Percentiles rank a stretch among this genome's conserved stretches.
Conservation (phyloP, 352 stramenopile genomes). For the Phytophthora syringae region DNA sequence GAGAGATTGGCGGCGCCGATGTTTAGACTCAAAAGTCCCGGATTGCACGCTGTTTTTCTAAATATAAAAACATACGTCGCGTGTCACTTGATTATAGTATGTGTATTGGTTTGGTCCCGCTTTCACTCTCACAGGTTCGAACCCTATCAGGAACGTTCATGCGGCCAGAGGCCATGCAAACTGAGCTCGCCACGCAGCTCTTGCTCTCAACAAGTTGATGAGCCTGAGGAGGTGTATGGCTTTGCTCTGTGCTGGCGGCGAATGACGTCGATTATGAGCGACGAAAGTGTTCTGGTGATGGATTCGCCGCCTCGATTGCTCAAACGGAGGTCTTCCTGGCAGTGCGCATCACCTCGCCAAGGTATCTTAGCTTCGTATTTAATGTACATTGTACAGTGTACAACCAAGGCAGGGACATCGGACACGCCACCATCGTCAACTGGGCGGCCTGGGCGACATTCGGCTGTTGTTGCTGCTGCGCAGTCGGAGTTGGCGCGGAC, state of each 20-base stretch:
- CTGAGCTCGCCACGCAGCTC: background rate
- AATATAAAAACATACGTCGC: background rate
- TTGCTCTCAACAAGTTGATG: conserved; percentile 24
- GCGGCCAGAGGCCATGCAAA: background rate
- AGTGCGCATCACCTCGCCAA: background rate
- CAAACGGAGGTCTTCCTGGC: conserved; percentile 7
- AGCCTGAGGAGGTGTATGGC: conserved; percentile 29
- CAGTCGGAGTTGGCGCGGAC: conserved; percentile 50
- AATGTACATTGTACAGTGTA: too few species aligned
- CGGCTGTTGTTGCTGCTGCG: conserved; percentile 26
- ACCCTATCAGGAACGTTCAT: conserved; percentile 14
- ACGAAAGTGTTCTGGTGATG: conserved; percentile 6
- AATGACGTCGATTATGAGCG: background rate
- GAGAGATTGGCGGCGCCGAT: conserved; percentile 15
- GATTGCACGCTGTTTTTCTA: background rate
- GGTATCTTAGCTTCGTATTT: conserved; percentile 5
- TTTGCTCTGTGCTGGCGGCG: conserved; percentile 7
- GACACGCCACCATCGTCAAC: conserved; percentile 3
- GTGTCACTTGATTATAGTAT: background rate
- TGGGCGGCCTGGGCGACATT: conserved; percentile 6
- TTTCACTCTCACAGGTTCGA: background rate
- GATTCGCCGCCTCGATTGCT: conserved; percentile 15
- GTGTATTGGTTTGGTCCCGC: background rate
- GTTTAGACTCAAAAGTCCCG: conserved; percentile 15
- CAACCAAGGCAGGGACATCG: conserved; percentile 5